phyloP scores from a whole-genome alignment of 306 rosid genomes.

The Lathyrus sativus region DNA sequence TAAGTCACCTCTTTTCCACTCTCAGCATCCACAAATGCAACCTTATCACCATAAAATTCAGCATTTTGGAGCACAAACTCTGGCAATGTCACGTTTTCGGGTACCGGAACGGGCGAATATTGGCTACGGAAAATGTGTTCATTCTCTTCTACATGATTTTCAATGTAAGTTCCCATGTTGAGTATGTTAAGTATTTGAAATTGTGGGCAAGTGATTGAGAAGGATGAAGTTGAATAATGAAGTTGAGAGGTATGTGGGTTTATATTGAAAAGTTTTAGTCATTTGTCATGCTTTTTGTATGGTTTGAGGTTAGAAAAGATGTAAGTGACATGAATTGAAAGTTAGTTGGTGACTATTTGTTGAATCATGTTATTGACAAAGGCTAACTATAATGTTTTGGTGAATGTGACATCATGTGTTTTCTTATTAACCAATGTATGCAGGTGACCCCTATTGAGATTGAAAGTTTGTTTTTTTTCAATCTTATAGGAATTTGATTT shows the following conservation, averaged over 20 bases:
- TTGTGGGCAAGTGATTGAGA: conserved; percentile 15
- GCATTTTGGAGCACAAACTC: conserved; percentile 75
- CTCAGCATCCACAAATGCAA: conserved; percentile 85
- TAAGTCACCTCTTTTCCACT: conserved; percentile 68
- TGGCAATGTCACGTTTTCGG: conserved; percentile 69
- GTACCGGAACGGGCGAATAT: conserved; percentile 55
- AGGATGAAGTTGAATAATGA: too few relatives aligned
- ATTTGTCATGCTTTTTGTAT: conserved; percentile 41
- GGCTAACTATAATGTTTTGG: conserved; percentile 35
- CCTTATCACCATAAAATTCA: conserved; percentile 62
- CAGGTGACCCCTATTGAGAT: too few relatives aligned
- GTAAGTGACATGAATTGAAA: conserved; percentile 34
- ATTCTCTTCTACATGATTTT: conserved; percentile 44
- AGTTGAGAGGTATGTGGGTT: conserved; percentile 28
- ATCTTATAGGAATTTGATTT: too few relatives aligned
- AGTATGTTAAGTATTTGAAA: too few relatives aligned
- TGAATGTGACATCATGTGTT: background rate
- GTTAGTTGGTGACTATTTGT: conserved; percentile 56
- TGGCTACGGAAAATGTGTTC: conserved; percentile 69
- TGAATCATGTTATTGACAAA: conserved; percentile 51
- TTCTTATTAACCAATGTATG: too few relatives aligned
- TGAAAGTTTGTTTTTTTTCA: too few relatives aligned
- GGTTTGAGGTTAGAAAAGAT: conserved; percentile 43
- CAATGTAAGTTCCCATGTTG: conserved; percentile 48
- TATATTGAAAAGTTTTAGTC: conserved; percentile 1